Percentiles rank a stretch among this genome's conserved stretches.
phyloP scores from a whole-genome alignment of 2,329 filamentous ascomycete genomes.

The Fusarium sororula region DNA sequence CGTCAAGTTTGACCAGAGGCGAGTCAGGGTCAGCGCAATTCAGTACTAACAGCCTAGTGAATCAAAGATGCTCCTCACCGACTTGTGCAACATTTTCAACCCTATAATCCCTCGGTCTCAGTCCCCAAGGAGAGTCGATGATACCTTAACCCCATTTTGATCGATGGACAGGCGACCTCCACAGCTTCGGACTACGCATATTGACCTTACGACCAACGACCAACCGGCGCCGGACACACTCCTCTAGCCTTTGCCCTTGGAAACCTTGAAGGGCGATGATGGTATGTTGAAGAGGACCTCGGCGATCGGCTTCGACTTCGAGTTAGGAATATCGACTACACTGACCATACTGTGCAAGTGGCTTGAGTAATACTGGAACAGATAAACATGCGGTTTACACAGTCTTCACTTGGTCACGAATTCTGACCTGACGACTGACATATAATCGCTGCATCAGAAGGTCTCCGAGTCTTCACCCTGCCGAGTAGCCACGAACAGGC shows the following conservation, averaged over 20 bases:
- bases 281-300: accelerated
- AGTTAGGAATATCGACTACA: not conserved
- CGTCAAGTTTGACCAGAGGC: not conserved
- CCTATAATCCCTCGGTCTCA: accelerated
- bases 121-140: not conserved
- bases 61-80: not conserved
- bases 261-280: accelerated
- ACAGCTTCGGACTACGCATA: not conserved
- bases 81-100: not conserved
- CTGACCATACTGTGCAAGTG: not conserved
- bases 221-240: not conserved
- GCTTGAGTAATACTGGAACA: accelerated
- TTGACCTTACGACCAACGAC: no score
- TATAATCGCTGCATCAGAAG: accelerated
- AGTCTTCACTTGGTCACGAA: not conserved
- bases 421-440: no score
- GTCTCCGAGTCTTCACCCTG: accelerated
- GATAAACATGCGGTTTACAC: accelerated
- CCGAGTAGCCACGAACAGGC: not conserved
- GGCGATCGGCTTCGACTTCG: accelerated
- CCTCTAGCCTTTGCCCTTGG: accelerated
- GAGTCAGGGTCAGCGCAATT: not conserved
- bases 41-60: not conserved
- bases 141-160: not conserved
- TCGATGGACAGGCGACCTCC: not conserved